Percentiles rank a stretch among this genome's conserved stretches.
Evolutionary conservation across 1,139 yeast species (phyloP).

Genomic region (Pichia sp.): DNA sequence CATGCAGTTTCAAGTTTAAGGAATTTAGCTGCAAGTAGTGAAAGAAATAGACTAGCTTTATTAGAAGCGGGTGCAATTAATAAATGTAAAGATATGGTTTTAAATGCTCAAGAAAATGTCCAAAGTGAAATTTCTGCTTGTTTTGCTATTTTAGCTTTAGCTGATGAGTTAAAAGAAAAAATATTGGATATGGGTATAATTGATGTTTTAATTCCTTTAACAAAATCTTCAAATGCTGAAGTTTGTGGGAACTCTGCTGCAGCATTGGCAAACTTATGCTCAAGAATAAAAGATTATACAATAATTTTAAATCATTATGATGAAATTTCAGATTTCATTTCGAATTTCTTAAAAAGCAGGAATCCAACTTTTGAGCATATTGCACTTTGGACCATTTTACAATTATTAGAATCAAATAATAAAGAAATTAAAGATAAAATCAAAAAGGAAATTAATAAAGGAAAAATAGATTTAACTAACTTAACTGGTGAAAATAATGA

Average conservation of each 20-base stretch:
- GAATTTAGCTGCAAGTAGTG: conserved; percentile 92
- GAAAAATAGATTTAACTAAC: conserved; percentile 28
- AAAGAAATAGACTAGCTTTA: conserved; percentile 84
- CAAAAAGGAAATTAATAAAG: conserved; percentile 37
- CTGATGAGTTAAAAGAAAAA: conserved; percentile 88
- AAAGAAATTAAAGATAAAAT: conserved; percentile 58
- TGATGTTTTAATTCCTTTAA: conserved; percentile 85
- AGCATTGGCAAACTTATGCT: conserved; percentile 91
- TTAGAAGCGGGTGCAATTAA: conserved; percentile 95
- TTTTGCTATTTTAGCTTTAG: conserved; percentile 91
- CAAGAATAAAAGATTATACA: conserved; percentile 78
- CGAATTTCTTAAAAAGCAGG: conserved; percentile 72
- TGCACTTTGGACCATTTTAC: conserved; percentile 95
- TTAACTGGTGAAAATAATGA: conserved; percentile 38
- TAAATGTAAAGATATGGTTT: conserved; percentile 83
- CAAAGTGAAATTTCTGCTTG: conserved; percentile 97
- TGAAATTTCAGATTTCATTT: conserved; percentile 80
- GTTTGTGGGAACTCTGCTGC: conserved; percentile 99
- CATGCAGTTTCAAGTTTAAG: conserved; percentile 95
- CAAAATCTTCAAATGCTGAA: conserved; percentile 82
- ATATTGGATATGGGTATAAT: conserved; percentile 79
- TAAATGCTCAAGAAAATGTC: conserved; percentile 77
- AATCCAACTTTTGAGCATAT: conserved; percentile 98
- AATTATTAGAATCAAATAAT: conserved; percentile 83
- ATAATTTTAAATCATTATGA: conserved; percentile 83